Percentiles rank a stretch among this genome's conserved stretches.
These are phyloP conservation scores for Aspergillus pseudoterreus DNA, from an alignment of 2,329 filamentous ascomycete species.

Conservation along the genomic window DNA sequence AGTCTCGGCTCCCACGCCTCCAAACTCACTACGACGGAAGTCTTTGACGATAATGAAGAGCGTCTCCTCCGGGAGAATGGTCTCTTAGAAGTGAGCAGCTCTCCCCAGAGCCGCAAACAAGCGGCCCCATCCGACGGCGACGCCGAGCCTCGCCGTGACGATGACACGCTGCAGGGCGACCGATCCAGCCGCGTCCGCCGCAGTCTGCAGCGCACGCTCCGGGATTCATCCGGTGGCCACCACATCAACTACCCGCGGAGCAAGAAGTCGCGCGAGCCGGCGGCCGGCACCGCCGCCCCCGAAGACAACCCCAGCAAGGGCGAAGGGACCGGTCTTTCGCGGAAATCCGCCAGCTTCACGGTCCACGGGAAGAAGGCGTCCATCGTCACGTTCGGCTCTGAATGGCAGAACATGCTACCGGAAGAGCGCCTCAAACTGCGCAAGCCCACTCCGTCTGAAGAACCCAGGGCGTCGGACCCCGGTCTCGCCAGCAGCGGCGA, in stretches of 20 bases:
- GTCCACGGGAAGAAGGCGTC: conserved; percentile 98
- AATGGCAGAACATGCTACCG: conserved; percentile 72
- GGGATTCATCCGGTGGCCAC: conserved; percentile 67
- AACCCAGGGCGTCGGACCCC: conserved; percentile 33
- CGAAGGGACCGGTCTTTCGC: conserved; percentile 66
- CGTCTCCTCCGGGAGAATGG: conserved; percentile 66
- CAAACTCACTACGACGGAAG: conserved; percentile 31
- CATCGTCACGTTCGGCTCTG: conserved; percentile 92
- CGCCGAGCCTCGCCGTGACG: conserved; percentile 37
- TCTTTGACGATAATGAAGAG: conserved; percentile 63
- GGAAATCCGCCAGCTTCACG: conserved; percentile 85
- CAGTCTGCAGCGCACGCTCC: conserved; percentile 83
- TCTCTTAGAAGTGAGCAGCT: conserved; percentile 51
- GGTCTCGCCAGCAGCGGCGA: conserved; percentile 23
- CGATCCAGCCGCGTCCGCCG: conserved; percentile 68
- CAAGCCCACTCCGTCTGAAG: conserved; percentile 44
- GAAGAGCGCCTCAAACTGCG: conserved; percentile 69
- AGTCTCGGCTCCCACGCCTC: conserved; percentile 33
- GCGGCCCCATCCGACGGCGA: conserved; percentile 41
- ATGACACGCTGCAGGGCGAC: conserved; percentile 44
- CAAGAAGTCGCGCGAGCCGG: conserved; percentile 71
- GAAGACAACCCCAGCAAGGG: conserved; percentile 35
- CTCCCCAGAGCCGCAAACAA: conserved; percentile 40
- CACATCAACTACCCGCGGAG: conserved; percentile 62
- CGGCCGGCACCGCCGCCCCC: conserved; percentile 55